Evolutionary conservation across 805 yeast genomes (phyloP), one percentile per base, ranked within the genome.

Genomic region (Hanseniaspora pseudoguilliermondii): DNA sequence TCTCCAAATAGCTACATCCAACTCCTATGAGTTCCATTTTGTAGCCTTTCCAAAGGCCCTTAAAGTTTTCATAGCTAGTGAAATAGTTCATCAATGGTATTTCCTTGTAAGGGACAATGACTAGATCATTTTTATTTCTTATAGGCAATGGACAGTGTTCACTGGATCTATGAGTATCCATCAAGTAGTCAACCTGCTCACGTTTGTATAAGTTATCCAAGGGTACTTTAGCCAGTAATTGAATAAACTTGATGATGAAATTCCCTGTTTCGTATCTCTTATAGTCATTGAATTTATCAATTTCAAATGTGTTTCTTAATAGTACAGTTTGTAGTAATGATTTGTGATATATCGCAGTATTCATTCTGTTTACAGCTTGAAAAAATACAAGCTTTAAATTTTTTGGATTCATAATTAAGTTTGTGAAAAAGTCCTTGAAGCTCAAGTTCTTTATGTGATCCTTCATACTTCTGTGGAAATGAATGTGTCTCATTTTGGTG

Each of bases 41-140:
- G 97, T 97, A 91, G 39, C 97, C 98, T 61, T 91, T 78, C 75
- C 86, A 90, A 27, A 83, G 66, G 1, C 77, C 74, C 41, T 69
- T 69, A 18, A 55, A 48, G 11, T 29, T 36, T 3, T 32, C 23
- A 9, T 36, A 23, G 63, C 71, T 55, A 47, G 71, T 43, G 63
- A 63, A 44, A 6, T 78, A 67, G 57, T 74, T 73, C 71, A 78
- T 79, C 29, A 81, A 63, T 2, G 85, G 76, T 36, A 53, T 46
- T 16, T 53, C 47, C 21, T 53, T 39, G 34, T 53, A 39, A 7
- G 56, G 56, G 1, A 46, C 49, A 13, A 53, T 53, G 2, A 88
- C 77, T 59, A 87, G 60, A 57, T 79, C 77, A 20, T 73, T 72
- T 8, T 71, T 66, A 3, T 69, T 49, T 43, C 27, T 32, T 25